Percentiles rank a stretch among this genome's conserved stretches.
phyloP scores from a whole-genome alignment of 345 rosid species.

The Microcos paniculata region DNA sequence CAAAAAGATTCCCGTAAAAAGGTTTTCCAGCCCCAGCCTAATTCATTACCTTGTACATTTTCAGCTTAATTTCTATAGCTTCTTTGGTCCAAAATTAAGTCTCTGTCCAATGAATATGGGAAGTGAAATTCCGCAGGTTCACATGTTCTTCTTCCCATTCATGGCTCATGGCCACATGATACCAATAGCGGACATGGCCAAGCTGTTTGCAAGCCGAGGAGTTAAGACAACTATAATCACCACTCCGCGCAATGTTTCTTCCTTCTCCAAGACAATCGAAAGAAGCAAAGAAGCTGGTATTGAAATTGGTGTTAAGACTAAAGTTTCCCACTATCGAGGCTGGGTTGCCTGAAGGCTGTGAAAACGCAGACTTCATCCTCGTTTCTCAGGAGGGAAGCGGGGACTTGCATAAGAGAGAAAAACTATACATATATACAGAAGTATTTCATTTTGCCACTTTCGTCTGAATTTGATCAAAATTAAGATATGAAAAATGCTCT shows the following conservation, averaged over 20 bases:
- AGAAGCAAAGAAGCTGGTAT: constrained; percentile 18
- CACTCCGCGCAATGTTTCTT: constrained; percentile 45
- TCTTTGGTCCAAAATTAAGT: neutral
- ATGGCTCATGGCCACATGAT: constrained; percentile 41
- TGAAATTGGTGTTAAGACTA: constrained; percentile 18
- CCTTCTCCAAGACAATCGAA: constrained; percentile 30
- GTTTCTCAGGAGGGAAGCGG: neutral
- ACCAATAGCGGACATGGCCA: constrained; percentile 56
- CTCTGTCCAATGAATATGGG: neutral
- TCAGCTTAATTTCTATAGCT: no score
- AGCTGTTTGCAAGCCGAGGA: constrained; percentile 42
- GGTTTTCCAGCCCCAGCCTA: no score
- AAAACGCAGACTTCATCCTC: constrained; percentile 33
- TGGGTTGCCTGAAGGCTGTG: constrained; percentile 46
- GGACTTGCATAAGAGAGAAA: no score
- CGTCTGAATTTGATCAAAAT: no score
- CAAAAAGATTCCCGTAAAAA: no score
- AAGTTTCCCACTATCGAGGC: constrained; percentile 33
- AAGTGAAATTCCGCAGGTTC: neutral
- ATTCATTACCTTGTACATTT: no score
- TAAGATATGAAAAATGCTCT: no score
- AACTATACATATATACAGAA: no score
- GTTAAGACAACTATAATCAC: constrained; percentile 48
- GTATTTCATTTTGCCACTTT: no score
- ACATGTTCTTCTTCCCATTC: constrained; percentile 15